phyloP scores from a whole-genome alignment of 257 asterid species.

The Verbascum thapsus region DNA sequence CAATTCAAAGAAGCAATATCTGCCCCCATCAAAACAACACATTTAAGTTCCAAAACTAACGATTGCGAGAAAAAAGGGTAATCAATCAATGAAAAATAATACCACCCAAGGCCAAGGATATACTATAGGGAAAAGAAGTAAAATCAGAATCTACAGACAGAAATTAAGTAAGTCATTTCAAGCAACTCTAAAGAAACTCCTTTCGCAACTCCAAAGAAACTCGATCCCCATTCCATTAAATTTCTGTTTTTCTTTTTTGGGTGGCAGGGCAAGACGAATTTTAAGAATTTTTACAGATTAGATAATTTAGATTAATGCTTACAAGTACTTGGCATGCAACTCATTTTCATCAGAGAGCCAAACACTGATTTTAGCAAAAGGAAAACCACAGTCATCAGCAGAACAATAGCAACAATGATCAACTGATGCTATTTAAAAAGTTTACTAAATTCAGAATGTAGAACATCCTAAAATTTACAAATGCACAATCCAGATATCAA shows the following conservation, averaged over 20 bases:
- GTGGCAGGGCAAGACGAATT: too few species aligned
- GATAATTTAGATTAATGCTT: too few species aligned
- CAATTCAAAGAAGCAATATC: neutral
- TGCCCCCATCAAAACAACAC: neutral
- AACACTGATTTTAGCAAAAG: neutral
- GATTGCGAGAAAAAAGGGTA: neutral
- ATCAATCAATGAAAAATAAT: neutral
- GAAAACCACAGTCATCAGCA: neutral
- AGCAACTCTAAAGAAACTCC: neutral
- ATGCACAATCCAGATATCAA: slow-evolving; percentile 2
- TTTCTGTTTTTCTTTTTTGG: too few species aligned
- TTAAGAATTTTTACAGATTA: too few species aligned
- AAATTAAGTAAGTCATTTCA: neutral
- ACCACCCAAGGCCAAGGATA: neutral
- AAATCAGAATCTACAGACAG: neutral
- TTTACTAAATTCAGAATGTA: neutral
- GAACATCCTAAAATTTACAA: neutral
- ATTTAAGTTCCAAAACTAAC: neutral
- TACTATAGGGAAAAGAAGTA: neutral
- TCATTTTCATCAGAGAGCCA: neutral
- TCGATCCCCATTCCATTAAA: too few species aligned
- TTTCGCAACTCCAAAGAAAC: too few species aligned
- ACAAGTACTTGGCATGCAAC: neutral
- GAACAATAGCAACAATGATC: neutral
- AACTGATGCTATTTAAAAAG: neutral